Evolutionary conservation across 2,329 filamentous ascomycete genomes (phyloP).

Genomic region (Fusarium phyllophilum): DNA sequence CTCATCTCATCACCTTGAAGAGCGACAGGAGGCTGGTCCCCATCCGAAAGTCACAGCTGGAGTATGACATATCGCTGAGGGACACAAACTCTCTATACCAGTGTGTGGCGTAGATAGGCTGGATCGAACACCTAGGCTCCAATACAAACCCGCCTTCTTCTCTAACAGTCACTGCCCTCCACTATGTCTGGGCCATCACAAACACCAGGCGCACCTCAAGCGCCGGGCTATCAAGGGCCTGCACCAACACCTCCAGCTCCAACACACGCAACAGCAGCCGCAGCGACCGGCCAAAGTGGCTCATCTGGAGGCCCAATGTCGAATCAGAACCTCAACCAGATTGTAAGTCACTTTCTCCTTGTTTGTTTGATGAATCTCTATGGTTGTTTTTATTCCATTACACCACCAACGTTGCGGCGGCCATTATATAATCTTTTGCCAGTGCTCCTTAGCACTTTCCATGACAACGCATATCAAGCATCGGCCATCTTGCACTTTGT

Average conservation of each 20-base stretch:
- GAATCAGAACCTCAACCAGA: slow-evolving; percentile 93
- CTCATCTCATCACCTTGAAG: background rate
- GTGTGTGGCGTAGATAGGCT: background rate
- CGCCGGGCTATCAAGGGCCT: slow-evolving; percentile 47
- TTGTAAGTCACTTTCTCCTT: slow-evolving; percentile 70
- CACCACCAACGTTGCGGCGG: background rate
- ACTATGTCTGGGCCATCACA: slow-evolving; percentile 51
- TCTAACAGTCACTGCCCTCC: background rate
- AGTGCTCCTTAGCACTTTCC: background rate
- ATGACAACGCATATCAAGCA: background rate
- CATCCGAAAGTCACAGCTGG: background rate
- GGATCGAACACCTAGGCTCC: background rate
- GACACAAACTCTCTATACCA: background rate
- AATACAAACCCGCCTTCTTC: background rate
- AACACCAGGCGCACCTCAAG: slow-evolving; percentile 42
- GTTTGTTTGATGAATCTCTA: background rate
- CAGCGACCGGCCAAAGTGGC: slow-evolving; percentile 46
- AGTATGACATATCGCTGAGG: slow-evolving; percentile 23
- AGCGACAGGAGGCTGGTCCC: background rate
- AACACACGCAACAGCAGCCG: slow-evolving; percentile 34
- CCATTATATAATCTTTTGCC: background rate
- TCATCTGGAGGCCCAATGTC: slow-evolving; percentile 64
- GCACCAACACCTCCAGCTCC: slow-evolving; percentile 49
- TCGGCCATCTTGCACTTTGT: background rate
- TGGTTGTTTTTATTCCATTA: background rate